Conservation (phyloP, 2,329 filamentous ascomycete genomes). For the Fusarium nurragi region DNA sequence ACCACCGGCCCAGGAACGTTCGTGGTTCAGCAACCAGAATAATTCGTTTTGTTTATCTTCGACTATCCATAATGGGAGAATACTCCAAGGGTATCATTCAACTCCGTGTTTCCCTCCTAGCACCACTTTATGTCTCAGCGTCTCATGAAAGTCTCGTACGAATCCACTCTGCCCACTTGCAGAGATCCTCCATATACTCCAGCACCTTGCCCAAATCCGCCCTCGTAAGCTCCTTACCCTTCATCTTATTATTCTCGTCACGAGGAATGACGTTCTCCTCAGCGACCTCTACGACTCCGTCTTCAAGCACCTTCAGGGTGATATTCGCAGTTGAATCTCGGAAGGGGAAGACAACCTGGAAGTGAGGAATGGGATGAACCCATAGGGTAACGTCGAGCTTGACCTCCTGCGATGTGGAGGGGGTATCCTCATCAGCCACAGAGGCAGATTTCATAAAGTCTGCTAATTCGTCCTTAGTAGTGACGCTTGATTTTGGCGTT, state of each 20-base stretch:
- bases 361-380: constrained; percentile 58
- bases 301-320: constrained; percentile 66
- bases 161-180: constrained; percentile 65
- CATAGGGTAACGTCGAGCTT: constrained; percentile 64
- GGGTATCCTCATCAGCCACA: neutral
- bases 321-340: constrained; percentile 60
- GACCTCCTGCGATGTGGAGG: constrained; percentile 30
- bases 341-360: constrained; percentile 66
- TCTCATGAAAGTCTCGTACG: constrained; percentile 50
- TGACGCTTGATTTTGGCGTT: constrained; percentile 35
- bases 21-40: neutral
- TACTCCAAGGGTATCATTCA: constrained; percentile 42
- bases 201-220: constrained; percentile 57
- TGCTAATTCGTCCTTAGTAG: constrained; percentile 47
- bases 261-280: constrained; percentile 61
- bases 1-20: neutral
- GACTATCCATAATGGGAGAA: neutral
- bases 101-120: constrained; percentile 14
- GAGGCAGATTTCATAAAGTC: constrained; percentile 44
- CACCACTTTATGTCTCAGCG: neutral
- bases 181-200: constrained; percentile 62
- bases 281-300: constrained; percentile 66
- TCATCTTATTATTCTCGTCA: constrained; percentile 41
- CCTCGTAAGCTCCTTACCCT: constrained; percentile 51
- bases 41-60: constrained; percentile 3